Evolutionary conservation across 2,329 filamentous ascomycete genomes (phyloP), one percentile per base, ranked within the genome.

Genomic region (Penicillium sp.): DNA sequence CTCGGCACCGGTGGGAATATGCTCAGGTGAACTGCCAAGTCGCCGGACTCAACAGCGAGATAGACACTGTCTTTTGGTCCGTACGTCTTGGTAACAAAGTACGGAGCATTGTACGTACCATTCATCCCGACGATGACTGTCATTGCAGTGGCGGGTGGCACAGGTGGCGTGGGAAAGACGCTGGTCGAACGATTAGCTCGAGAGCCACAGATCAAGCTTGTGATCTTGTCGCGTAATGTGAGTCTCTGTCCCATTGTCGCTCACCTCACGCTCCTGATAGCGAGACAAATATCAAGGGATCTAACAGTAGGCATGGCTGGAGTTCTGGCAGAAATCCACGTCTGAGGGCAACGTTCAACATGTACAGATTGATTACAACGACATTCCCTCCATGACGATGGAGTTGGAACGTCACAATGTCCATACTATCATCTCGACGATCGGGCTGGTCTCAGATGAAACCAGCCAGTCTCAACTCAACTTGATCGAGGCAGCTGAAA

Each of bases 81-180:
- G 18, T 18, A 18, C 18, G 18, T 18, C 3, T 18, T 18, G 18
- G 18, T 3, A 2, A 18, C 18, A 18, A 18, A 18, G 18, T 18
- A 18, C 18, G 18, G 18, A 18, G 18, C 18, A 18, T 18, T 2
- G 18, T 2, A 18, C 18, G 3, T 18, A 2, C 18, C 18, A 18
- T 18, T 18, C 18, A 18, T 18, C 18, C 18, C 18, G 18, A 18
- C 18, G 8, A 74, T 74, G 72, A 56, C 63, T 11, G 58, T 69
- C 18, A 62, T 78, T 35, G 75, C 72, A 43, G 67, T 78, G 12
- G 71, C 72, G 4, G 75, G 75, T 42, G 75, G 75, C 11, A 72
- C 69, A 1, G 74, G 74, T 25, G 63, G 62, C n/a, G 60, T 77
- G 1, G 75, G 75, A 9, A 68, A 66, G 13, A 69, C 73, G 1